Base-by-base conservation (phyloP, 208 protist genomes). In the Sergeia podlipaevii region DNA sequence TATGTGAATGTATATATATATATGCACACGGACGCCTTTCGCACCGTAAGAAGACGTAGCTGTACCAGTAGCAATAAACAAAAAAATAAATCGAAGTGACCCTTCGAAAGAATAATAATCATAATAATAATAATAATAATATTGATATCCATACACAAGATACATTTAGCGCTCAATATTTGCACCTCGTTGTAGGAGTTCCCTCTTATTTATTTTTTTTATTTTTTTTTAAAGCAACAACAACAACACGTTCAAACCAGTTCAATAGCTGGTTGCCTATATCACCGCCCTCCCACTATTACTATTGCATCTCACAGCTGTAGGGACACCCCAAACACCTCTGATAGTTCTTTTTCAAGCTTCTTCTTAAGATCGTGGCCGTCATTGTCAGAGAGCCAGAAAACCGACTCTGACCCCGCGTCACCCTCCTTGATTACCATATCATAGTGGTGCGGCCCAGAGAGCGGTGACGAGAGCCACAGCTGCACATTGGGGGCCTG, bases 391-490 rank as follows among this genome's bases (percentile, higher is more conserved):
- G 64, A 74, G 24, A 58, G 8, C 84, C 84, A 92, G 46, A 60
- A 49, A 26, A 75, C 68, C 24, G 29, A 44, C 20, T 72, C 72
- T 5, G 49, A 18, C 20, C 13, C 43, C 38, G 11, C 24, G 37
- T 6, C 51, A 11, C 52, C 45, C 1, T 37, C 38, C 8, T 41
- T 41, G 20, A 59, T 15, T 13, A 82, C 47, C 75, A 90, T 87
- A 70, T 93, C 78, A 61, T 95, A 97, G 51, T 96, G 92, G 27
- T 89, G 76, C 6, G 92, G 89, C 3, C 92, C 92, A 1, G 77
- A 88, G 8, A 97, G 44, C 7, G 92, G 92, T 0, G 92, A 97
- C 2, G 89, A 96, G 11, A 96, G 77, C 92, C 92, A 97, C 46
- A 97, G 59, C 71, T 96, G 89, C 52, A 89, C 61, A 41, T 91